Evolutionary conservation across 192 early-diverging fungal genomes (phyloP), one percentile per base, ranked within the genome.

Genomic region (Umbelopsis sp.): DNA sequence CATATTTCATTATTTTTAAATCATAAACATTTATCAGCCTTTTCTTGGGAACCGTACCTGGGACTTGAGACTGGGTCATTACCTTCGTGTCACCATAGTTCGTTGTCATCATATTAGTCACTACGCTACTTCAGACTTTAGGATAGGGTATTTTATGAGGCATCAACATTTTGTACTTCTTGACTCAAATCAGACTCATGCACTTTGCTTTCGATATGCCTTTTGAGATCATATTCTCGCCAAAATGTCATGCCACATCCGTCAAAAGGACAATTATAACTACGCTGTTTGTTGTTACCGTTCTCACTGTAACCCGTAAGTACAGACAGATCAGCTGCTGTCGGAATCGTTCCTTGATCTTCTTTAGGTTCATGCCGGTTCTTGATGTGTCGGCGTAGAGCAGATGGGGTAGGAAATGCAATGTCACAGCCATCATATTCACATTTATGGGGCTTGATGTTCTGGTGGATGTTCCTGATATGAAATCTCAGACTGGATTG

Each of bases 341-440:
- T 32, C 31, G 16, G 41, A 29, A 12, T 20, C 1, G 17, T 26
- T 24, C 0, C 38, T 45, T 50, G 21, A 45, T 20, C 25, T 26
- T 68, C n/a, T 32, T 68, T 50, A 16, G 26, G 44, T 43, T 17
- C 68, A 34, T 69, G 50, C 50, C 14, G 21, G 12, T 16, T 24
- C 29, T 21, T 32, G 31, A 41, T 43, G 14, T 71, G 70, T 62
- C 70, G 26, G 8, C 31, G 44, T 16, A 77, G 62, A 0, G 76
- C 65, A 38, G 75, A 75, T 29, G 76, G 78, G 67, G 56, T 75
- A 9, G 38, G 22, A 31, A 79, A 82, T 3, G 54, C 45, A 56
- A 43, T 62, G 4, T 41, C 51, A 45, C 81, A 82, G 4, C 71
- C 81, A 0, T 74, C 72, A 59, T 65, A 59, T 11, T 69, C 69